Evolutionary conservation across 2,329 filamentous ascomycete species (phyloP).

Genomic region (Cladophialophora immunda): DNA sequence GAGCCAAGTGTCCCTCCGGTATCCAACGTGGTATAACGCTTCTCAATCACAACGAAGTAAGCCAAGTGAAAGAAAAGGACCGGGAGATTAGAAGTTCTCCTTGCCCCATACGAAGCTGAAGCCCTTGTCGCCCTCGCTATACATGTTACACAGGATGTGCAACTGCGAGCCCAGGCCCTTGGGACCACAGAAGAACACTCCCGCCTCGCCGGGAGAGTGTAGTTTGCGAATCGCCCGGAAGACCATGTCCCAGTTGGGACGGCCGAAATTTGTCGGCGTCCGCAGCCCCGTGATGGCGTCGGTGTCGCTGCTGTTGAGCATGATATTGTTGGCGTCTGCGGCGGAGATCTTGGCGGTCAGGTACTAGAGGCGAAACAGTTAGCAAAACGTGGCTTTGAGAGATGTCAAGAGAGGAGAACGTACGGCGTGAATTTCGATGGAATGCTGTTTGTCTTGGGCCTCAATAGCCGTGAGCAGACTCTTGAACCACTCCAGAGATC

Average conservation of each 20-base stretch:
- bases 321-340: conserved; percentile 88
- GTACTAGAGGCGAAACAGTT: conserved; percentile 59
- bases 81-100: conserved; percentile 58
- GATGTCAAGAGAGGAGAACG: conserved; percentile 36
- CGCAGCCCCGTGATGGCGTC: conserved; percentile 84
- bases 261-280: conserved; percentile 83
- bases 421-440: conserved; percentile 85
- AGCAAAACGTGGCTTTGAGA: not conserved
- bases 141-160: conserved; percentile 87
- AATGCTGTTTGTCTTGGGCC: conserved; percentile 81
- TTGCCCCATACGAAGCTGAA: conserved; percentile 65
- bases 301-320: conserved; percentile 83
- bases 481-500: conserved; percentile 89
- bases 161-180: conserved; percentile 79
- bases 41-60: not conserved
- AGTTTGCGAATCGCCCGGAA: conserved; percentile 84
- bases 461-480: conserved; percentile 85
- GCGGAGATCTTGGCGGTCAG: conserved; percentile 86
- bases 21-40: conserved; percentile 12
- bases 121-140: conserved; percentile 70
- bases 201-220: conserved; percentile 74
- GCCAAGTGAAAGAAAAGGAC: conserved; percentile 7
- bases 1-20: conserved; percentile 1
- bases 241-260: conserved; percentile 91
- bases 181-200: conserved; percentile 86